Evolutionary conservation across 352 stramenopile genomes (phyloP), one percentile per base, ranked within the genome.

Genomic region (Saprolegnia diclina): DNA sequence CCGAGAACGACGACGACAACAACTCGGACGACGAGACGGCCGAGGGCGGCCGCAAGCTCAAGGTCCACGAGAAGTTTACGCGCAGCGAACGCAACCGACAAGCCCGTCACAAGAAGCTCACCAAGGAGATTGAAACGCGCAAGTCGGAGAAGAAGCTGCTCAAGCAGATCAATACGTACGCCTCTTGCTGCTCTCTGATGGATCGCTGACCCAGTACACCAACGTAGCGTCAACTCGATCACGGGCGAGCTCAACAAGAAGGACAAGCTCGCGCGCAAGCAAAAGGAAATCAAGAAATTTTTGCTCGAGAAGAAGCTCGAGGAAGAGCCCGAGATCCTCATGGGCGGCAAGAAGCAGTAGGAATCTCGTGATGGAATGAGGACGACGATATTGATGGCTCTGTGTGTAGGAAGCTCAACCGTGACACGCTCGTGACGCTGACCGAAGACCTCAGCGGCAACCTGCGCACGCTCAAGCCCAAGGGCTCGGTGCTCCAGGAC

Each of bases 151-250:
- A 73, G 46, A 73, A 73, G 64, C 79, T 93, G 44, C 71, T 92
- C 67, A 92, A 92, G 76, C 87, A 94, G 68, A 94, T 94, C 71
- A 94, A 94, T 67, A 74, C 76, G 86, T 94, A 82, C 73, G 79
- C 86, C 5, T 1, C 3, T 6, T 35, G 29, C 29, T 35, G n/a
- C 46, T 59, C 3, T 16, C 52, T 10, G 3, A 42, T 42, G 1
- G 24, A 4, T 59, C 11, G 35, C 52, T 26, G 24, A 24, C 32
- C 7, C 7, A 16, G 4, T 11, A 11, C 11, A 14, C 3, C 19
- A 19, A 59, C 42, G 13, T 59, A 69, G 63, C 9, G 63, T 69
- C 48, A 69, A 59, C 29, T 61, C 63, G 7, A 37, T 69, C 29
- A 52, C 53, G 48, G n/a, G 22, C 5, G 46, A 56, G 13, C 42